Evolutionary conservation across 371 early-diverging fungal species (phyloP), one percentile per base, ranked within the genome.

Genomic region (Dinochytrium kinnereticum): DNA sequence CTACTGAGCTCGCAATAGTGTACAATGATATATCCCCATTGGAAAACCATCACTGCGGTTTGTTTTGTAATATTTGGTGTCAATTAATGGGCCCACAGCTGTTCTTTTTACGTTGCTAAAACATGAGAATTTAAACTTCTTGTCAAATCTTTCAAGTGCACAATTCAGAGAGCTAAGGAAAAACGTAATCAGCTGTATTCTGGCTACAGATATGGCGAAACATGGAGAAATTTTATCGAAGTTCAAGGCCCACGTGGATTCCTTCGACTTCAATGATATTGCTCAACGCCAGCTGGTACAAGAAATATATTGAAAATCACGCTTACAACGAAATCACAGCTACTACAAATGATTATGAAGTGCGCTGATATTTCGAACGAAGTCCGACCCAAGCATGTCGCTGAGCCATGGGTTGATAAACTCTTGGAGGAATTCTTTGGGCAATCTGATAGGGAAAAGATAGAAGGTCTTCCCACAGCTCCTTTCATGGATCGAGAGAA

Each of bases 381-480:
- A 74, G 83, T 80, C 21, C 75, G 85, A 19, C 84, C 83, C 2
- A 80, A 78, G 51, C 73, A 82, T 40, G 78, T 88, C 13, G 79
- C 84, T 1, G 87, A 88, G 64, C 85, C 86, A n/a, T 88, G 88
- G 88, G 85, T 87, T n/a, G 88, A 86, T 73, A 78, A 78, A 68
- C 75, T 88, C 30, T 74, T 87, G 1, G 85, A 86, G 70, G 88
- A 88, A 73, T 87, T 87, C 69, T 87, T 87, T 72, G 59, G 71
- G 38, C 88, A 88, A 66, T 82, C 81, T 1, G 88, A 88, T 70
- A 64, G 65, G 17, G 88, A 88, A 71, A 87, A 85, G 76, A 74
- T 69, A 2, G 82, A 86, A 44, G 86, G 87, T 0, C 73, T 88
- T 15, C 87, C 87, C 15, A 80, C 78, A n/a, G 85, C 87, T 1